These are phyloP conservation scores for Capronia coronata DNA, from an alignment of 2,329 filamentous ascomycete genomes.

Conservation along the genomic window DNA sequence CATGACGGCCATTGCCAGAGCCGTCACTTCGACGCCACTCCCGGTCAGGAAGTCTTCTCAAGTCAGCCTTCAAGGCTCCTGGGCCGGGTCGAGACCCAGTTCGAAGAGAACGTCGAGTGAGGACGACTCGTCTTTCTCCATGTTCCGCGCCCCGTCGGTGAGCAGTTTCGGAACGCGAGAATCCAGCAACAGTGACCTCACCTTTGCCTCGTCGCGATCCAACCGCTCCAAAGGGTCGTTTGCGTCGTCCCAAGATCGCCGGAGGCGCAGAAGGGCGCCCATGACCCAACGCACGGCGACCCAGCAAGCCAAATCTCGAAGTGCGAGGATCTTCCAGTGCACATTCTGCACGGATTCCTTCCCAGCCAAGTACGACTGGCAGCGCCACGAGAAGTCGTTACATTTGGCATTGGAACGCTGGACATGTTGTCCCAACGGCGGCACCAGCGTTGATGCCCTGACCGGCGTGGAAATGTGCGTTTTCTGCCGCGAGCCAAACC, in stretches of 20 bases:
- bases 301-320: slow-evolving; percentile 38
- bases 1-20: slow-evolving; percentile 57
- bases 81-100: slow-evolving; percentile 35
- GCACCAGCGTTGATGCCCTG: slow-evolving; percentile 38
- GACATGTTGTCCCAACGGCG: slow-evolving; percentile 55
- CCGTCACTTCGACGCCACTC: slow-evolving; percentile 45
- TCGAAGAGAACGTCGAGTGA: slow-evolving; percentile 40
- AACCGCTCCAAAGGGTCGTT: slow-evolving; percentile 52
- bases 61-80: slow-evolving; percentile 30
- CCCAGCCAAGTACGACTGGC: slow-evolving; percentile 54
- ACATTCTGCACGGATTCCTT: slow-evolving; percentile 55
- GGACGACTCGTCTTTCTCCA: slow-evolving; percentile 46
- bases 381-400: slow-evolving; percentile 53
- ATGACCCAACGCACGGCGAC: slow-evolving; percentile 39
- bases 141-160: slow-evolving; percentile 47
- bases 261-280: slow-evolving; percentile 48
- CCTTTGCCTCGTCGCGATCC: slow-evolving; percentile 52
- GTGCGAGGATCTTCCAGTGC: slow-evolving; percentile 49
- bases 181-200: slow-evolving; percentile 50
- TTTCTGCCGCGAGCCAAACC: slow-evolving; percentile 52
- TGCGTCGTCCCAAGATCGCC: slow-evolving; percentile 54
- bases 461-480: slow-evolving; percentile 43
- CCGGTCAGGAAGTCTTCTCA: slow-evolving; percentile 23
- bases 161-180: slow-evolving; percentile 51
- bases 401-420: slow-evolving; percentile 53